Evolutionary conservation across 306 rosid species (phyloP).

Genomic region (Delonix regia): DNA sequence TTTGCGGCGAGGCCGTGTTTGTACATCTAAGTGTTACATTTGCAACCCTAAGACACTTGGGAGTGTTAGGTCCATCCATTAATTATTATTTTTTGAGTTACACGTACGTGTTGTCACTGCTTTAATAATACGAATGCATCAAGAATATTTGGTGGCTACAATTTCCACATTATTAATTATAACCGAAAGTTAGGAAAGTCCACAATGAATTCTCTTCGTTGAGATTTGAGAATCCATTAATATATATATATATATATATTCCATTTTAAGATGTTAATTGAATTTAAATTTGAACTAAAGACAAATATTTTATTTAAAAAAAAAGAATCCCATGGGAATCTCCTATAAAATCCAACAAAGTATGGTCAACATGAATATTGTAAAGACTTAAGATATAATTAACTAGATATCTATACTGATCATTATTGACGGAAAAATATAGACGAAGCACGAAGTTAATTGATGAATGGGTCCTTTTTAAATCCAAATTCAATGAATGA

Average conservation of each 20-base stretch:
- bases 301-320: background rate
- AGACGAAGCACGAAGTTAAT: constrained; percentile 23
- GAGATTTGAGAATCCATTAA: background rate
- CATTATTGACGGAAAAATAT: constrained; percentile 35
- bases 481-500: constrained; percentile 51
- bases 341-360: background rate
- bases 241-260: background rate
- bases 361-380: background rate
- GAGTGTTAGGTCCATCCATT: background rate
- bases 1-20: too few relatives aligned
- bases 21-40: background rate
- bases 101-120: background rate
- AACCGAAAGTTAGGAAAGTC: background rate
- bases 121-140: background rate
- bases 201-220: background rate
- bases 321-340: background rate
- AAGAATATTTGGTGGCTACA: background rate
- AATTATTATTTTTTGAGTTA: background rate
- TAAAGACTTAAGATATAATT: background rate
- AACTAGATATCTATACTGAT: background rate
- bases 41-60: background rate
- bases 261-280: too few relatives aligned
- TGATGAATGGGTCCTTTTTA: constrained; percentile 38
- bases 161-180: background rate
- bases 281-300: too few relatives aligned